phyloP scores from a whole-genome alignment of 495 filamentous ascomycete species.

The Penicillium antarcticum region DNA sequence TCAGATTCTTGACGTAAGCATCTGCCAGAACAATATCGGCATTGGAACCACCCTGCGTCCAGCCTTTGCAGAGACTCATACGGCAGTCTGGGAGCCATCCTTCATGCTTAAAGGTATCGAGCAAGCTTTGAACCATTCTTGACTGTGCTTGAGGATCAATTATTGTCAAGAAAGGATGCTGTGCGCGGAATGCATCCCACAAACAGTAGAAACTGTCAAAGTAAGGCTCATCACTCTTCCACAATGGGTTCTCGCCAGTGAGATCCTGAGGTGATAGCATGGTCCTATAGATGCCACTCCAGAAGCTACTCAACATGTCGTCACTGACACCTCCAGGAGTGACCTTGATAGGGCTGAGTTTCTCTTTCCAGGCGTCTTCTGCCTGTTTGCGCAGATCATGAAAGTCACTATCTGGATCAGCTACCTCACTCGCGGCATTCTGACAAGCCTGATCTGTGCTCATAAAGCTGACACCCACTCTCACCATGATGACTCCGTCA shows the following conservation, averaged over 20 bases:
- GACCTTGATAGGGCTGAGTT: slow-evolving; percentile 58
- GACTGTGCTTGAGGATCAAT: slow-evolving; percentile 62
- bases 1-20: slow-evolving; percentile 65
- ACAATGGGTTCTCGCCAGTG: slow-evolving; percentile 74
- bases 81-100: slow-evolving; percentile 70
- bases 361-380: slow-evolving; percentile 56
- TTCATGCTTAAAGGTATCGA: slow-evolving; percentile 69
- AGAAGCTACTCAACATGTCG: slow-evolving; percentile 58
- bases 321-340: slow-evolving; percentile 50
- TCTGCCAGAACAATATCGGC: slow-evolving; percentile 71
- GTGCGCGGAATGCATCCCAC: slow-evolving; percentile 72
- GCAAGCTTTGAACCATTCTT: slow-evolving; percentile 62
- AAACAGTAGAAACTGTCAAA: slow-evolving; percentile 76
- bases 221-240: slow-evolving; percentile 69
- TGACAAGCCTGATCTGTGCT: slow-evolving; percentile 62
- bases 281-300: slow-evolving; percentile 68
- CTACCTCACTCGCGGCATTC: slow-evolving; percentile 64
- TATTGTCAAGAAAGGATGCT: slow-evolving; percentile 68
- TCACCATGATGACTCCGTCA: slow-evolving; percentile 50
- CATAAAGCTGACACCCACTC: slow-evolving; percentile 70
- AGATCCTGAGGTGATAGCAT: slow-evolving; percentile 76
- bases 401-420: slow-evolving; percentile 57
- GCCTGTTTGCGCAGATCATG: slow-evolving; percentile 46
- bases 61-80: slow-evolving; percentile 66
- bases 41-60: slow-evolving; percentile 75